Conservation (phyloP, 2,329 filamentous ascomycete species). For the Venturia effusa region DNA sequence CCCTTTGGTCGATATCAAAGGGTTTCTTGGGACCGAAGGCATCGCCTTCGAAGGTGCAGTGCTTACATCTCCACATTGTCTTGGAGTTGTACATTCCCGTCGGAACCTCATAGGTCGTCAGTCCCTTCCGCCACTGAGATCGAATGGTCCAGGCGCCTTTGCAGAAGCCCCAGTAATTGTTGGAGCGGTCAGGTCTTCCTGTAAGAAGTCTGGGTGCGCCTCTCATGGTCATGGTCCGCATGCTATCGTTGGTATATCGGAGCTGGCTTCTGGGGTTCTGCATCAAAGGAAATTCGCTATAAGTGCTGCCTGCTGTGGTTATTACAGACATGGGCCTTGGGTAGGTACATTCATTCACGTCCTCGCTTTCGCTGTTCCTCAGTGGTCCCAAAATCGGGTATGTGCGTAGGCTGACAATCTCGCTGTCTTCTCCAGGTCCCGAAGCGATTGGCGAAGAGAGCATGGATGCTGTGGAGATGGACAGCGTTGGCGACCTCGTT, state of each 20-base stretch:
- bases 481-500: neutral
- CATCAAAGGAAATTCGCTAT: neutral
- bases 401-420: neutral
- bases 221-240: neutral
- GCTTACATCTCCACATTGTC: slow-evolving; percentile 25
- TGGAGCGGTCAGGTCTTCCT: slow-evolving; percentile 27
- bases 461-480: neutral
- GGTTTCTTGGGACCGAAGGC: slow-evolving; percentile 18
- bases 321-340: neutral
- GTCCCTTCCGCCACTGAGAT: slow-evolving; percentile 24
- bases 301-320: neutral
- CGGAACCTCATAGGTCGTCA: slow-evolving; percentile 21
- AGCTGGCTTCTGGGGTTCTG: neutral
- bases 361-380: neutral
- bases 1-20: slow-evolving; percentile 20
- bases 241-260: neutral
- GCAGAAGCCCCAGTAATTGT: slow-evolving; percentile 31
- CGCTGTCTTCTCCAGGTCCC: neutral
- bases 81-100: slow-evolving; percentile 24
- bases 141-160: slow-evolving; percentile 28
- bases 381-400: neutral
- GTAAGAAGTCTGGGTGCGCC: slow-evolving; percentile 16
- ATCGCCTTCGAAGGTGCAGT: slow-evolving; percentile 25
- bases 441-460: neutral
- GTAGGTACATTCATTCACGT: neutral